phyloP scores from a whole-genome alignment of 2,329 filamentous ascomycete genomes.

The Stachybotrys elegans region DNA sequence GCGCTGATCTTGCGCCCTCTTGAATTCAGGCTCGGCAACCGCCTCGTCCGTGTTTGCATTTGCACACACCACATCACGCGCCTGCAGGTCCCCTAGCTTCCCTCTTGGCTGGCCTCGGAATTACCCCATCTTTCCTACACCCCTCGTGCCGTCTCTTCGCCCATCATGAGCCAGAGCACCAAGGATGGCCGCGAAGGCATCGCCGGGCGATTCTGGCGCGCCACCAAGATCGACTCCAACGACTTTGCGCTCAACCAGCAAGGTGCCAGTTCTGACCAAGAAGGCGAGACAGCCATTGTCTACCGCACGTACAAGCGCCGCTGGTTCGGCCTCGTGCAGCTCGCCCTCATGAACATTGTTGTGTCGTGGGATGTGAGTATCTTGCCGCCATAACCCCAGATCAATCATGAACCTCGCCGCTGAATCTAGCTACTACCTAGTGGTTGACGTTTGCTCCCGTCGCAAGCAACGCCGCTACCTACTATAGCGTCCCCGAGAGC shows the following conservation, averaged over 20 bases:
- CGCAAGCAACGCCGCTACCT: conserved; percentile 65
- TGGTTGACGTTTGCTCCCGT: conserved; percentile 92
- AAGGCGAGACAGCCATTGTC: conserved; percentile 18
- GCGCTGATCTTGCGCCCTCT: too few relatives aligned
- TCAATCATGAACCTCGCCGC: too few relatives aligned
- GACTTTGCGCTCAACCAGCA: conserved; percentile 20
- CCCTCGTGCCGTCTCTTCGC: not conserved
- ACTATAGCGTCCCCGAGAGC: conserved; percentile 69
- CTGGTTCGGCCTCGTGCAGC: conserved; percentile 80
- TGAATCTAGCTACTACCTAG: conserved; percentile 25
- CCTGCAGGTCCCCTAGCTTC: too few relatives aligned
- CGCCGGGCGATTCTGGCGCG: conserved; percentile 21
- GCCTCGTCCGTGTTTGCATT: too few relatives aligned
- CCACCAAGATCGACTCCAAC: conserved; percentile 23
- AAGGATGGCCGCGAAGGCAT: conserved; percentile 16
- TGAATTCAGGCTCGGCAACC: too few relatives aligned
- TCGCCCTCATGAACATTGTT: conserved; percentile 85
- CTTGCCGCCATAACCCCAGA: not conserved
- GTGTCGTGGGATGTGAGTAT: conserved; percentile 89
- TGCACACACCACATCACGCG: too few relatives aligned
- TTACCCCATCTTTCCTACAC: not conserved
- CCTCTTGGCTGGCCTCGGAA: not conserved
- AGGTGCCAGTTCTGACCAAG: conserved; percentile 11
- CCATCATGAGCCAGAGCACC: conserved; percentile 6
- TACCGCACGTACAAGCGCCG: conserved; percentile 68